phyloP scores from a whole-genome alignment of 306 rosid genomes.

The Cyclanthera cordifolia region DNA sequence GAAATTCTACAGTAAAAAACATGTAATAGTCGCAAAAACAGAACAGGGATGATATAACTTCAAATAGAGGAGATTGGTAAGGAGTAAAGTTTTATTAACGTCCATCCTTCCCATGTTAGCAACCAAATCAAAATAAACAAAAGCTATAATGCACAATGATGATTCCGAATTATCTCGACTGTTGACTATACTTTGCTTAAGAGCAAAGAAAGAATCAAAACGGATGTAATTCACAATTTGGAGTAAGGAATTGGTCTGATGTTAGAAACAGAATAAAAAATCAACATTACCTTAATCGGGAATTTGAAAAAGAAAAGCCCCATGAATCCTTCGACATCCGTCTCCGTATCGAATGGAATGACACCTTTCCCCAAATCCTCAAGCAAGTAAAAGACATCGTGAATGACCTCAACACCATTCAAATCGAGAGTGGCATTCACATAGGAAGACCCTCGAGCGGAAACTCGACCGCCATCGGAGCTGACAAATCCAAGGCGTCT shows the following conservation, averaged over 20 bases:
- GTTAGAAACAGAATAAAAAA: neutral
- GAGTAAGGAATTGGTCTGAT: neutral
- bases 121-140: neutral
- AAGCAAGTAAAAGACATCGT: conserved; percentile 62
- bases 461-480: conserved; percentile 40
- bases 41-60: neutral
- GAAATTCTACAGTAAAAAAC: neutral
- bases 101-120: neutral
- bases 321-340: conserved; percentile 46
- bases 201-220: neutral
- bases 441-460: conserved; percentile 53
- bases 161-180: neutral
- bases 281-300: conserved; percentile 52
- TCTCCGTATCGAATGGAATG: conserved; percentile 59
- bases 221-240: neutral
- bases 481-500: conserved; percentile 46
- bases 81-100: neutral
- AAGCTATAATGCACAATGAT: neutral
- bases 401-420: conserved; percentile 51
- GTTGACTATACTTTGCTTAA: neutral
- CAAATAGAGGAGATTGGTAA: neutral
- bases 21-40: neutral
- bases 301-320: conserved; percentile 47
- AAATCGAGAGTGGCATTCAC: conserved; percentile 52
- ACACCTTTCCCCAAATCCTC: conserved; percentile 61